Evolutionary conservation across 2,329 filamentous ascomycete genomes (phyloP), one percentile per base, ranked within the genome.

Genomic region (Ophiostoma tasmaniense): DNA sequence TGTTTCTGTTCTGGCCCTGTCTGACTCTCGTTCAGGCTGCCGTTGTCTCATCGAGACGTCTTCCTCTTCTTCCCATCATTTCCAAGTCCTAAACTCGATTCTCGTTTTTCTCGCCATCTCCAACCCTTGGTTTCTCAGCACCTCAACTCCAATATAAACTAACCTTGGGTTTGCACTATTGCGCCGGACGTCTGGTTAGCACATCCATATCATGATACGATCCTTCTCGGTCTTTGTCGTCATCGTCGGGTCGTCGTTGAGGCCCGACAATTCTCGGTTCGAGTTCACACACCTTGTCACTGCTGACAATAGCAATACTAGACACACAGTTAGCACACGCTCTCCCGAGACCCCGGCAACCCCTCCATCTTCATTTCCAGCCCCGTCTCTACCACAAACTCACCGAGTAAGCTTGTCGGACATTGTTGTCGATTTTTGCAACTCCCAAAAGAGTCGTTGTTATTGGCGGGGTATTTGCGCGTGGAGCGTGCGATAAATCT

Each of bases 271-370:
- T 62, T 33, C 10, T 14, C 20, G 1, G 59, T 50, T 50, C 28
- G 25, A 28, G 3, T 30, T 10, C 35, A 66, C 70, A 65, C 62
- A 95, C 92, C 89, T 99, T 98, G 89, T 99, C 95, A 79, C 87
- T 90, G 82, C 94, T 98, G 84, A 99, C 92, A 83, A 99, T 99
- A 77, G 95, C 95, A 83, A 99, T 93, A 90, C 95, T 96, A 77
- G n/a, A 65, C 74, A 20, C 25, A 30, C n/a, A 14, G 73, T 78
- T 68, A 79, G 78, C 66, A 72, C 6, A 11, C 10, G 20, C 61
- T 22, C 20, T 20, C n/a, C 10, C 17, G 20, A 6, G 17, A 10
- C 14, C 5, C 30, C 28, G 17, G 8, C 22, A 20, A 3, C n/a
- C 6, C 61, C 13, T 59, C 30, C 11, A 67, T 42, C 33, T 66